Base-by-base conservation (phyloP, 139 green algal genomes). In the Ettlia oleoabundans region DNA sequence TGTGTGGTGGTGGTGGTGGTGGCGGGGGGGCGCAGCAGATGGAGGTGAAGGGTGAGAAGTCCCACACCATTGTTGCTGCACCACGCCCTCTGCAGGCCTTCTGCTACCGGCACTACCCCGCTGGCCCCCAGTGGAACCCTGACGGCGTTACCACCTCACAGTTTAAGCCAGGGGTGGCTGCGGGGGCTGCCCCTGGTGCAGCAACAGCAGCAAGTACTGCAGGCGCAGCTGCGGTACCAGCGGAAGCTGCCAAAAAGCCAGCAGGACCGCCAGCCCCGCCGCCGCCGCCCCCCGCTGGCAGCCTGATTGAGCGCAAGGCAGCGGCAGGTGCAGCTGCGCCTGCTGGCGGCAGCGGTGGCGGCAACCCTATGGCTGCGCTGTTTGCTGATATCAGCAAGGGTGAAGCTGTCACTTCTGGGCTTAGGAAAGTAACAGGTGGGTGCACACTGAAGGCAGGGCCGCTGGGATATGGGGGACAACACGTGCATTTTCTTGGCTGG, bases 391-490 rank as follows among this genome's bases (percentile, higher is more conserved):
- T 95, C 35, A 94, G 92, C 78, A 93, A 92, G 87, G 95, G 95
- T 13, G 86, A 92, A 10, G 84, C 13, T n/a, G 92, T 98, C 73
- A 96, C 94, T 2, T 75, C 86, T 43, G 94, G 96, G 2, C 89
- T 99, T 69, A 82, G 86, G 22, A 97, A 98, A 84, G 96, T 99
- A 15, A 99, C 96, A 9, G 78, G 78, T 83, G 75, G 1, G 75
- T 15, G 7, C 32, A 4, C 33, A 72, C n/a, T n/a, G n/a, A n/a
- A n/a, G n/a, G n/a, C n/a, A n/a, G n/a, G n/a, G n/a, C n/a, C n/a
- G n/a, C n/a, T n/a, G n/a, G n/a, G n/a, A n/a, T n/a, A n/a, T n/a
- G n/a, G n/a, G n/a, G n/a, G n/a, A n/a, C n/a, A n/a, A n/a, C n/a
- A n/a, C n/a, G n/a, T n/a, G n/a, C n/a, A n/a, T n/a, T n/a, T n/a